A percentile compares a stretch with the other conserved stretches of the same genome.
Conservation (phyloP, 139 green algal species). For the Axilococcus clingmanii region DNA sequence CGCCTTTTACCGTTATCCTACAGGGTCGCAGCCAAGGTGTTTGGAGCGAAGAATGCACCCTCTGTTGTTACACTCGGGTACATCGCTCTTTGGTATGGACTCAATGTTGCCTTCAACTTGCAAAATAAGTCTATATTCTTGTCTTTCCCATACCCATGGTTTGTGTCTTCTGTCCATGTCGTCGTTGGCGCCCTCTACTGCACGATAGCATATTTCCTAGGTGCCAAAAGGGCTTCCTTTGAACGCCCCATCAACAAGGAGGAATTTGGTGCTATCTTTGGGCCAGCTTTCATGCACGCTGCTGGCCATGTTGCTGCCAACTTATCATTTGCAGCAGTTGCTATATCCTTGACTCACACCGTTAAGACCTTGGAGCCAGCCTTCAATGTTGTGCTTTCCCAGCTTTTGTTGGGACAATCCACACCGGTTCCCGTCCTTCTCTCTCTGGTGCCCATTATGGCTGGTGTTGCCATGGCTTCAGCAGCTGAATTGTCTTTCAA, state of each 20-base stretch:
- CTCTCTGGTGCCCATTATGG: slow-evolving; percentile 91
- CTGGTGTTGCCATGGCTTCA: slow-evolving; percentile 77
- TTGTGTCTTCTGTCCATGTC: slow-evolving; percentile 83
- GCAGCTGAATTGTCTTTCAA: slow-evolving; percentile 93
- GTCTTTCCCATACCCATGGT: slow-evolving; percentile 97
- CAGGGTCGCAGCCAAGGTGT: slow-evolving; percentile 51
- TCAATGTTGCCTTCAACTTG: slow-evolving; percentile 99
- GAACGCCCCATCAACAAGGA: slow-evolving; percentile 67
- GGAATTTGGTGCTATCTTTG: slow-evolving; percentile 77
- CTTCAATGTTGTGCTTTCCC: slow-evolving; percentile 84
- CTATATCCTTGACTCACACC: slow-evolving; percentile 97
- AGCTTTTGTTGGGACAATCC: slow-evolving; percentile 66
- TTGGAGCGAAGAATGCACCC: slow-evolving; percentile 49
- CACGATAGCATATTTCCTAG: slow-evolving; percentile 59
- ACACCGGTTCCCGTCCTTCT: slow-evolving; percentile 79
- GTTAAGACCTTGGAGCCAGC: slow-evolving; percentile 96
- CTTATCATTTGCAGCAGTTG: slow-evolving; percentile 95
- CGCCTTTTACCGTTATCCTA: neutral
- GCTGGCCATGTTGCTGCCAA: slow-evolving; percentile 95
- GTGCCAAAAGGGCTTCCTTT: slow-evolving; percentile 83
- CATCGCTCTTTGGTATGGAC: slow-evolving; percentile 80
- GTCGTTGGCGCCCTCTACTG: slow-evolving; percentile 84
- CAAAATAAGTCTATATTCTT: slow-evolving; percentile 99
- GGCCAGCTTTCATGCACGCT: slow-evolving; percentile 90
- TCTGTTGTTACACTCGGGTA: slow-evolving; percentile 64